Percentiles rank a stretch among this genome's conserved stretches.
Conservation (phyloP, 768 basidiomycete genomes). For the Rhodotorula babjevae region DNA sequence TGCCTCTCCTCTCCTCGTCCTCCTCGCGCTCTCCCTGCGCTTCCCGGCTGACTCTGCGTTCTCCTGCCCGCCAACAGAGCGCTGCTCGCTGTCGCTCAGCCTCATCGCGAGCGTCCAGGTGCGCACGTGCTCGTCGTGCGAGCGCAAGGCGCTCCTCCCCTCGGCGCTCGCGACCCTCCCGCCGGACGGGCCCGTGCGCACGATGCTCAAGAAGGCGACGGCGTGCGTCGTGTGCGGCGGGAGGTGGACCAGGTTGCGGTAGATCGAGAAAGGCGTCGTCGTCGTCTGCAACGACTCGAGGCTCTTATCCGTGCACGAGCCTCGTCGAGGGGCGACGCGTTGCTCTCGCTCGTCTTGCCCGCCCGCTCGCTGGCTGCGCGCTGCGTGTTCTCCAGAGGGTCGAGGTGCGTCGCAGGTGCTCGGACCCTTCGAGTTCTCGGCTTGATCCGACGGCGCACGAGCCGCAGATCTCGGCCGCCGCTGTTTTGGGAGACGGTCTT, state of each 20-base stretch:
- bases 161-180: not conserved
- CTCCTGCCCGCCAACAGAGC: not conserved
- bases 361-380: too few relatives aligned
- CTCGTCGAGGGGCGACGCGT: too few relatives aligned
- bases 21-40: not conserved
- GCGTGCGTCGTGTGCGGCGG: constrained; percentile 23
- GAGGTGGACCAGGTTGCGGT: constrained; percentile 16
- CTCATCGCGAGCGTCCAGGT: constrained; percentile 14
- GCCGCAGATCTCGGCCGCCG: too few relatives aligned
- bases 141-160: constrained; percentile 16
- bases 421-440: too few relatives aligned
- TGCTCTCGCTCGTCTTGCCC: too few relatives aligned
- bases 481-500: too few relatives aligned
- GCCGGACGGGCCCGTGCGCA: not conserved
- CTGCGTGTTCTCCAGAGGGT: too few relatives aligned
- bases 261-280: not conserved
- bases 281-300: too few relatives aligned
- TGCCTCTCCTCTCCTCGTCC: not conserved
- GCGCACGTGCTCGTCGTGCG: constrained; percentile 14
- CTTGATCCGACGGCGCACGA: too few relatives aligned
- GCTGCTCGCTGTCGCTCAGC: constrained; percentile 23
- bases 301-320: too few relatives aligned
- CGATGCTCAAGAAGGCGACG: not conserved
- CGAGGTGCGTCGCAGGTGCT: too few relatives aligned
- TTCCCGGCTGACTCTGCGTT: too few relatives aligned